Evolutionary conservation across 768 basidiomycete genomes (phyloP).

Genomic region (Auricularia heimuer): DNA sequence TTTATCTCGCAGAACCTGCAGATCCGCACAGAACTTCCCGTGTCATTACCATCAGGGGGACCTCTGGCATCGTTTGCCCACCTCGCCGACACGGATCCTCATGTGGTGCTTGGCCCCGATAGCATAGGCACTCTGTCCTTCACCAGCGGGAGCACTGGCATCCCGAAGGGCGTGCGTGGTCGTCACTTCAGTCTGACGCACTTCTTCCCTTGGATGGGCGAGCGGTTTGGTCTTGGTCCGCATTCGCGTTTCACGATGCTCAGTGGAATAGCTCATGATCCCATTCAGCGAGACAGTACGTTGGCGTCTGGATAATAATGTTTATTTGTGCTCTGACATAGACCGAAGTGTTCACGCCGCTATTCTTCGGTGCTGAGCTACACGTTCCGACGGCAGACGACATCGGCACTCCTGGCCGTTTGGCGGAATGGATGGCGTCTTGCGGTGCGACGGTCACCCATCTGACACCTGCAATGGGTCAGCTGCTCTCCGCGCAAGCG

Average conservation of each 20-base stretch:
- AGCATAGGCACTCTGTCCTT: conserved; percentile 91
- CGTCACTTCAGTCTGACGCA: conserved; percentile 94
- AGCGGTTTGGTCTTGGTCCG: conserved; percentile 65
- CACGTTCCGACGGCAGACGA: conserved; percentile 96
- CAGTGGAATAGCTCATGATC: conserved; percentile 97
- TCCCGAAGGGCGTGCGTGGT: conserved; percentile 95
- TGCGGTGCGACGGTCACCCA: conserved; percentile 91
- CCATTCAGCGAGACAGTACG: conserved; percentile 97
- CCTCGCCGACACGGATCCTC: conserved; percentile 63
- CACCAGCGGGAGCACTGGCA: conserved; percentile 94
- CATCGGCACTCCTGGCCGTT: conserved; percentile 90
- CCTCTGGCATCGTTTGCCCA: conserved; percentile 38
- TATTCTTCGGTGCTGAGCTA: conserved; percentile 92
- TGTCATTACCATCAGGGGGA: neutral
- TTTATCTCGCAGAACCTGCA: conserved; percentile 70
- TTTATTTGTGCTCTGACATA: conserved; percentile 4
- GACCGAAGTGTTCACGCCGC: conserved; percentile 83
- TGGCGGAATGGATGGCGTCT: conserved; percentile 98
- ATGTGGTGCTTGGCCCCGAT: conserved; percentile 85
- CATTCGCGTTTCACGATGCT: conserved; percentile 93
- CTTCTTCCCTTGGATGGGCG: conserved; percentile 99
- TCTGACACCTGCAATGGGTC: conserved; percentile 98
- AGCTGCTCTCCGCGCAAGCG: conserved; percentile 86
- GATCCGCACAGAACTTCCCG: conserved; percentile 86
- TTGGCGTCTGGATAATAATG: conserved; percentile 10